phyloP scores from a whole-genome alignment of 495 filamentous ascomycete species.

The Clavariopsis aquatica region DNA sequence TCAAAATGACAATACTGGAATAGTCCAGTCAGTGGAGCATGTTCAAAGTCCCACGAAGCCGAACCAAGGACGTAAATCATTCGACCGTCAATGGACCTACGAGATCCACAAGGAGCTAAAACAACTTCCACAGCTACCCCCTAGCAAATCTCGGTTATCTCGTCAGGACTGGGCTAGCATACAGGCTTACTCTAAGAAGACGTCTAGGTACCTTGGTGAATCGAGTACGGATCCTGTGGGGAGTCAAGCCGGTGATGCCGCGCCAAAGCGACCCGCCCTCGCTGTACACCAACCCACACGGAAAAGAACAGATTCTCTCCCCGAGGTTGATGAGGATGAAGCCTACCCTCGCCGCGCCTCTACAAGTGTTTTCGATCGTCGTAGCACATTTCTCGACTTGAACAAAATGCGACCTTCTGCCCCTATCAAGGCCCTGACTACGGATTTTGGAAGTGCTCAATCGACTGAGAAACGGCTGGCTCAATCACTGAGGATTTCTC shows the following conservation, averaged over 20 bases:
- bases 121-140: constrained; percentile 5
- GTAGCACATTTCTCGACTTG: constrained; percentile 40
- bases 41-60: neutral
- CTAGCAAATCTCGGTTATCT: constrained; percentile 19
- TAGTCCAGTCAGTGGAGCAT: too few relatives aligned
- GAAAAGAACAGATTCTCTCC: constrained; percentile 34
- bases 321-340: constrained; percentile 63
- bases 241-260: neutral
- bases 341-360: constrained; percentile 21
- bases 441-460: constrained; percentile 4
- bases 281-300: neutral
- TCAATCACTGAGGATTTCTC: neutral
- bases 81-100: neutral
- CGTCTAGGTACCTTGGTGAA: neutral
- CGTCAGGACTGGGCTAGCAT: constrained; percentile 29
- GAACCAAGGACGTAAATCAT: neutral
- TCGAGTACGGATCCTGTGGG: neutral
- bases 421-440: constrained; percentile 5
- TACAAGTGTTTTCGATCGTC: constrained; percentile 48
- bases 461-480: neutral
- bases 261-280: neutral
- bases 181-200: constrained; percentile 18
- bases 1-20: too few relatives aligned
- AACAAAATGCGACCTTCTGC: constrained; percentile 3
- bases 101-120: constrained; percentile 9